phyloP scores from a whole-genome alignment of 495 filamentous ascomycete species.

The Ascodesmis nigricans region DNA sequence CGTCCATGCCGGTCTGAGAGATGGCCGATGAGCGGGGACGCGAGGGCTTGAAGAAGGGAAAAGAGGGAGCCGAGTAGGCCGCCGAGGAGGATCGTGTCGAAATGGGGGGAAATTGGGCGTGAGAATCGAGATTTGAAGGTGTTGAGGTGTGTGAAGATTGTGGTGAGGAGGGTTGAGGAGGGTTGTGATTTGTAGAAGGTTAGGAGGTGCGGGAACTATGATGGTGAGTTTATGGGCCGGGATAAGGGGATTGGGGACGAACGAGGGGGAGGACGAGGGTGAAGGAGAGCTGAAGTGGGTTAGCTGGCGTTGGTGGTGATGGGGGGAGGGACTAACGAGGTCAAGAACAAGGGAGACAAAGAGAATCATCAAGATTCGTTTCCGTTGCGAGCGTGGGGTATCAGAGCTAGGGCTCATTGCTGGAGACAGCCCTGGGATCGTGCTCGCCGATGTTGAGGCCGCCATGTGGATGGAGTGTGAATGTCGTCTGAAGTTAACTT shows the following conservation, averaged over 20 bases:
- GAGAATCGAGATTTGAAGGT: slow-evolving; percentile 88
- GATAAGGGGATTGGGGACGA: no score
- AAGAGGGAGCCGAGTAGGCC: slow-evolving; percentile 86
- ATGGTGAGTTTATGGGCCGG: no score
- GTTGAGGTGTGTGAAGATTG: slow-evolving; percentile 65
- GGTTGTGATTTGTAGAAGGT: slow-evolving; percentile 60
- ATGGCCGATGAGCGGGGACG: slow-evolving; percentile 72
- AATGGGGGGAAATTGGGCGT: slow-evolving; percentile 79
- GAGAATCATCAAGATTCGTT: slow-evolving; percentile 60
- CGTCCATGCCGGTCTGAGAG: slow-evolving; percentile 80
- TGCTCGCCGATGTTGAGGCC: no score
- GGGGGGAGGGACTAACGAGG: slow-evolving; percentile 27
- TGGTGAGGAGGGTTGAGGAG: slow-evolving; percentile 44
- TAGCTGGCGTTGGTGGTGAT: not conserved
- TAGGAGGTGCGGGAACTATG: slow-evolving; percentile 84
- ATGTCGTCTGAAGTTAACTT: no score
- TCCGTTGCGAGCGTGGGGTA: no score
- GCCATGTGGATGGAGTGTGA: no score
- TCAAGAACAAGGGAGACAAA: slow-evolving; percentile 52
- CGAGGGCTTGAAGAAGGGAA: slow-evolving; percentile 78
- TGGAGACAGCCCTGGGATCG: no score
- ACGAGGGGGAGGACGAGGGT: slow-evolving; percentile 96
- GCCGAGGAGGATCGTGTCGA: slow-evolving; percentile 90
- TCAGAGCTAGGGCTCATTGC: no score
- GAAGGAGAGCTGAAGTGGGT: slow-evolving; percentile 42